Evolutionary conservation across 1,284 basidiomycete genomes (phyloP), one percentile per base, ranked within the genome.

Genomic region (Rhodotorula mucilaginosa): DNA sequence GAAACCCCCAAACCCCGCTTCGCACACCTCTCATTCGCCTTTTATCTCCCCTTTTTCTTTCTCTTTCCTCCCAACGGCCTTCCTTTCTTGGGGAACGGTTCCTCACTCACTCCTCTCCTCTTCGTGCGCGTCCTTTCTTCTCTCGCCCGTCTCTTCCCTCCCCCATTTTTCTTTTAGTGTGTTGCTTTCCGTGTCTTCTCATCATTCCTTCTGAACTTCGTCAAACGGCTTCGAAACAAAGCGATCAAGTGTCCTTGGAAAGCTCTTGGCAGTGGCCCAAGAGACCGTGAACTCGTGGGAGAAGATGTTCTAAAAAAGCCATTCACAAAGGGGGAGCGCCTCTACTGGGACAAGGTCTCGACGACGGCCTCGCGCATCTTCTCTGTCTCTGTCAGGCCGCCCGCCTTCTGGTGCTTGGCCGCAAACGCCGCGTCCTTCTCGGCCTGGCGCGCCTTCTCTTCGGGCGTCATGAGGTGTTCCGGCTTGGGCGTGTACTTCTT

Each of bases 401-500:
- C 68, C 26, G 4, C 54, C 44, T 56, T 58, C 8, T 47, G 51
- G n/a, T 54, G 54, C 29, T 63, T 64, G 39, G 65, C 61, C 23
- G 46, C 61, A 31, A 34, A 54, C 39, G 46, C 68, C 10, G 68
- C 68, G 47, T 73, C 65, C 65, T 70, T 67, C 13, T 67, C 71
- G 34, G 74, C 73, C 23, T 69, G 65, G 56, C 71, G 62, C 54
- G 71, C 77, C 65, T 70, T 74, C 67, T 74, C 73, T 58, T 73
- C 71, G 8, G 65, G 65, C 21, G 65, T 74, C 68, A 69, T 73
- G 34, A 75, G 57, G 68, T 72, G 68, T 31, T 76, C 74, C 26
- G 73, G 69, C 69, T 76, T 74, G 34, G 73, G 71, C 47, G 70
- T 70, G 68, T 72, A 72, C 73, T 74, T 73, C 65, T 74, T 72